Conservation (phyloP, 306 rosid genomes). For the Castanopsis chinensis region DNA sequence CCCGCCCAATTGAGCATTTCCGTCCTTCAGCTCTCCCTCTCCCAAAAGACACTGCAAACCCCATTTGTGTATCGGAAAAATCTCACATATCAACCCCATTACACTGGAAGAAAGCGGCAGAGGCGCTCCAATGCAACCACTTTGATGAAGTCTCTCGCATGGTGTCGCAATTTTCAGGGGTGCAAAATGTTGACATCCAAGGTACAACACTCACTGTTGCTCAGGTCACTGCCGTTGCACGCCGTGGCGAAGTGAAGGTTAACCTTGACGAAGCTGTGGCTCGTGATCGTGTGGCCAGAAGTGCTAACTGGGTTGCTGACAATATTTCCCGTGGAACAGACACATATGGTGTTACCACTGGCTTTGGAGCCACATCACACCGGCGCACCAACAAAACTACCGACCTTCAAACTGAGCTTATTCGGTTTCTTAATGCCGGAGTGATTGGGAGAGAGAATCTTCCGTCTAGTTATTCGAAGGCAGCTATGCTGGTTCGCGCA, state of each 20-base stretch:
- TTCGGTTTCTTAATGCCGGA: slow-evolving; percentile 38
- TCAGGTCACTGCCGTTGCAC: slow-evolving; percentile 30
- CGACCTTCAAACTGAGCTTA: slow-evolving; percentile 39
- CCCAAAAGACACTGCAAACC: background rate
- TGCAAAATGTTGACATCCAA: slow-evolving; percentile 20
- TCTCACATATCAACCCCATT: background rate
- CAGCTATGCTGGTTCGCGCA: slow-evolving; percentile 33
- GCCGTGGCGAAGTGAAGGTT: slow-evolving; percentile 26
- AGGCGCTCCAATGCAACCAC: slow-evolving; percentile 27
- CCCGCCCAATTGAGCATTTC: background rate
- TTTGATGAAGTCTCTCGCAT: slow-evolving; percentile 29
- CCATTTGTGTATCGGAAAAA: background rate
- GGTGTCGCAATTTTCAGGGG: slow-evolving; percentile 23
- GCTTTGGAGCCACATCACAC: slow-evolving; percentile 37
- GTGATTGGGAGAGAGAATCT: slow-evolving; percentile 29
- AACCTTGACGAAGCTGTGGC: slow-evolving; percentile 20
- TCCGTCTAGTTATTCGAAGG: slow-evolving; percentile 28
- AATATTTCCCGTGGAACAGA: slow-evolving; percentile 28
- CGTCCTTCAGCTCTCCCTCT: slow-evolving; percentile 3
- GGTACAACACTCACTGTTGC: slow-evolving; percentile 34
- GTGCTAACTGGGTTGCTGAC: slow-evolving; percentile 36
- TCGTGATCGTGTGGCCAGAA: slow-evolving; percentile 25
- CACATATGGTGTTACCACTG: slow-evolving; percentile 38
- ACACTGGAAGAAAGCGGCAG: slow-evolving; percentile 31
- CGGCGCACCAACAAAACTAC: slow-evolving; percentile 25